Evolutionary conservation across 305 asterid species (phyloP).

Genomic region (Striga hermonthica): DNA sequence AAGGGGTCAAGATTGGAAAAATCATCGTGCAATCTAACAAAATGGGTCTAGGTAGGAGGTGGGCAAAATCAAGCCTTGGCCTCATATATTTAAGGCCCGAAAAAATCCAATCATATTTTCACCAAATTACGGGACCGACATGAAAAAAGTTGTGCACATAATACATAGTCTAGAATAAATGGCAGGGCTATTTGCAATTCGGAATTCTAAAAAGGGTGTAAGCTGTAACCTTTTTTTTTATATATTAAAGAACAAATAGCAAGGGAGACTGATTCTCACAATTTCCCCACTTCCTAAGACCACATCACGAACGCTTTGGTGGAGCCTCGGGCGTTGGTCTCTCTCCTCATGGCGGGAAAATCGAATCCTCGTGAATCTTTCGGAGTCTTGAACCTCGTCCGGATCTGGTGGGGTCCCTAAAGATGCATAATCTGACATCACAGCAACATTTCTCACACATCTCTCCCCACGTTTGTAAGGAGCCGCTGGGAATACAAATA

Average conservation of each 20-base stretch:
- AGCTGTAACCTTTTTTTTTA: neutral
- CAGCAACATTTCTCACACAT: constrained; percentile 85
- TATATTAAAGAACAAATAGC: constrained; percentile 7
- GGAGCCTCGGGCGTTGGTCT: constrained; percentile 64
- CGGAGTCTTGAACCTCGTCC: constrained; percentile 83
- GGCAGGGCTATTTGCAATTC: too few relatives aligned
- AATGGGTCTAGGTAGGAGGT: too few relatives aligned
- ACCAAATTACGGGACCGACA: too few relatives aligned
- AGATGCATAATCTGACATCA: constrained; percentile 87
- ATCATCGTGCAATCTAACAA: too few relatives aligned
- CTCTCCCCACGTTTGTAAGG: constrained; percentile 96
- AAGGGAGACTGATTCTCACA: constrained; percentile 44
- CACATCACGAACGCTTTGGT: constrained; percentile 89
- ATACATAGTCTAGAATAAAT: too few relatives aligned
- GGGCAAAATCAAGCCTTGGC: too few relatives aligned
- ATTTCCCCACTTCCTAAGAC: constrained; percentile 94
- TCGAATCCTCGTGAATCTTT: constrained; percentile 55
- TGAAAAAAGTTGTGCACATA: too few relatives aligned
- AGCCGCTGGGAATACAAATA: constrained; percentile 80
- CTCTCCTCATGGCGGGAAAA: constrained; percentile 60
- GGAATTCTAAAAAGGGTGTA: too few relatives aligned
- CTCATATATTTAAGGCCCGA: too few relatives aligned
- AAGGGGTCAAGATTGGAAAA: neutral
- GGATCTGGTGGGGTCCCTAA: constrained; percentile 84
- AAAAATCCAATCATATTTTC: too few relatives aligned